Percentiles rank a stretch among this genome's conserved stretches.
phyloP scores from a whole-genome alignment of 1,139 yeast species.

The Diutina scorzettiae region DNA sequence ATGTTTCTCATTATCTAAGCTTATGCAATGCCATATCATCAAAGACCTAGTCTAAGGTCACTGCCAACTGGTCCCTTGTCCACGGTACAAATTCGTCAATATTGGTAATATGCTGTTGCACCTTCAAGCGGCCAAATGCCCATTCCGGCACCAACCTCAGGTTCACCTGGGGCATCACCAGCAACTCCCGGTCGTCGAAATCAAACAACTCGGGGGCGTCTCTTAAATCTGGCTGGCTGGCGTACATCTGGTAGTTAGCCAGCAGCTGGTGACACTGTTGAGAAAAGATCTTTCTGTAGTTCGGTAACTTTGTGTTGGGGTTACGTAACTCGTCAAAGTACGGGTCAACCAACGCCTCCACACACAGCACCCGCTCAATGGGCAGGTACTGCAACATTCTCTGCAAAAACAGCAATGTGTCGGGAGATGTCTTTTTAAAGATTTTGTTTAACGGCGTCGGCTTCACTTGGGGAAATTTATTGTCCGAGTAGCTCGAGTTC shows the following conservation, averaged over 20 bases:
- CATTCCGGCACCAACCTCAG: constrained; percentile 26
- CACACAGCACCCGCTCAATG: constrained; percentile 52
- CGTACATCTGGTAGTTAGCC: constrained; percentile 28
- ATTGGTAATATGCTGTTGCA: constrained; percentile 15
- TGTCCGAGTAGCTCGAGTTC: constrained; percentile 98
- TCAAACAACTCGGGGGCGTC: constrained; percentile 37
- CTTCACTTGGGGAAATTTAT: constrained; percentile 89
- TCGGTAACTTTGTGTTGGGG: constrained; percentile 42
- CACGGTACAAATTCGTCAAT: constrained; percentile 25
- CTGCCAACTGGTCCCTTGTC: constrained; percentile 22
- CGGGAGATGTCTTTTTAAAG: constrained; percentile 53
- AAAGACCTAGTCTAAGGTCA: constrained; percentile 20
- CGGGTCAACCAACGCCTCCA: constrained; percentile 55
- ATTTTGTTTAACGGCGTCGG: constrained; percentile 85
- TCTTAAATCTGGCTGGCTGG: constrained; percentile 29
- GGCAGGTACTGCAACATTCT: constrained; percentile 69
- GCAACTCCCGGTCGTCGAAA: constrained; percentile 37
- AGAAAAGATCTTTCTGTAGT: constrained; percentile 34
- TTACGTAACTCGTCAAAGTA: constrained; percentile 69
- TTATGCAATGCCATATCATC: neutral
- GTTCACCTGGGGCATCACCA: constrained; percentile 26
- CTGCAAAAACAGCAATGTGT: constrained; percentile 51
- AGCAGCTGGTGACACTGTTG: constrained; percentile 22
- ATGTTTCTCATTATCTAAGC: no score
- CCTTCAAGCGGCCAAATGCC: constrained; percentile 22